Evolutionary conservation across 1,284 basidiomycete genomes (phyloP).

Genomic region (Omphalotus olearius): DNA sequence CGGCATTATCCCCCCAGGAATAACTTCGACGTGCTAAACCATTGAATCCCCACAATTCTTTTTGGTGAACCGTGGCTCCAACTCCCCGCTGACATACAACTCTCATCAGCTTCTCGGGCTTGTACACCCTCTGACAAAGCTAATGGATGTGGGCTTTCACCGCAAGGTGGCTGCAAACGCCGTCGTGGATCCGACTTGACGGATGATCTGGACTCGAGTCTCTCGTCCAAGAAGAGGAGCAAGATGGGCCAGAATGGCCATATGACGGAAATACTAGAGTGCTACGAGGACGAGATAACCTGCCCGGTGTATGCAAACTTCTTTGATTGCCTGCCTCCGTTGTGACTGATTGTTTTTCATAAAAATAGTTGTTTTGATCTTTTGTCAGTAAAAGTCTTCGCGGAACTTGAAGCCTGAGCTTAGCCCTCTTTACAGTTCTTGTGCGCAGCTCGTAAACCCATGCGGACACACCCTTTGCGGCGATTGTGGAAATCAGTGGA

Average conservation of each 20-base stretch:
- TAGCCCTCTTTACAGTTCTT: slow-evolving; percentile 31
- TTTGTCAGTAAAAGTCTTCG: slow-evolving; percentile 32
- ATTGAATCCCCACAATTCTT: no score
- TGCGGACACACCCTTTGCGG: slow-evolving; percentile 58
- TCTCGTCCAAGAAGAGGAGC: slow-evolving; percentile 3
- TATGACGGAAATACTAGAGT: slow-evolving; percentile 24
- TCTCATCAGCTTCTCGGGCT: no score
- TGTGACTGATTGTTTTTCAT: slow-evolving; percentile 2
- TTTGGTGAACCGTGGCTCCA: no score
- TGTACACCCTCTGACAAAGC: no score
- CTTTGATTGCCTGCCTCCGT: background rate
- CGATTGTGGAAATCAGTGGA: slow-evolving; percentile 48
- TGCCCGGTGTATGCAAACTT: slow-evolving; percentile 51
- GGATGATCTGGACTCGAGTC: background rate
- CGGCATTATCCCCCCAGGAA: no score
- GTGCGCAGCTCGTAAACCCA: slow-evolving; percentile 48
- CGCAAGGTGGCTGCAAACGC: slow-evolving; percentile 1
- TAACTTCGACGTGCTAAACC: no score
- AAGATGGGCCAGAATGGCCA: background rate
- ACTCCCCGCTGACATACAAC: no score
- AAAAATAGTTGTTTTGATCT: slow-evolving; percentile 53
- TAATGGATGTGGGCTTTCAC: no score
- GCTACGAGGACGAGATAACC: slow-evolving; percentile 46
- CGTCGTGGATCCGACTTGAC: background rate
- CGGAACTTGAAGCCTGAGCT: background rate